A percentile compares a stretch with the other conserved stretches of the same genome.
Conservation (phyloP, 2,329 filamentous ascomycete genomes). For the Aquanectria penicillioides region DNA sequence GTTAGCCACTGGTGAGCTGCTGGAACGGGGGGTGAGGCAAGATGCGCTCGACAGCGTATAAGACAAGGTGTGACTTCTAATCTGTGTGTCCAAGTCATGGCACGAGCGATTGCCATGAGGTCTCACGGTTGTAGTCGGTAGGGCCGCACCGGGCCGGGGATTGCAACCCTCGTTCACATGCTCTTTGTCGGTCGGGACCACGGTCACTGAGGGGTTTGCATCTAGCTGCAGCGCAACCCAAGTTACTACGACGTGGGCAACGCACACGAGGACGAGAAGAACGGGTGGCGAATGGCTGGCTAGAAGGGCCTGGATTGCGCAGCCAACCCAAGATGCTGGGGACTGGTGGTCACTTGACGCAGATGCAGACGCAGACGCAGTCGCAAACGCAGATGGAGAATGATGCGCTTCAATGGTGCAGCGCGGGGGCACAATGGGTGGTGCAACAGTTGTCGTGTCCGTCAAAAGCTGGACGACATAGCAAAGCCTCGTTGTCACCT, state of each 20-base stretch:
- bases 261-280: neutral
- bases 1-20: no score
- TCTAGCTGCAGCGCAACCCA: conserved; percentile 15
- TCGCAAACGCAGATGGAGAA: neutral
- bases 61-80: no score
- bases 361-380: neutral
- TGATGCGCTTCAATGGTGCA: no score
- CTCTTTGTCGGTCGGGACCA: conserved; percentile 8
- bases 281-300: neutral
- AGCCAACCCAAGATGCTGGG: neutral
- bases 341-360: neutral
- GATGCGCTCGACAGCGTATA: no score
- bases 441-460: neutral
- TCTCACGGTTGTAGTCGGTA: conserved; percentile 6
- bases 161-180: conserved; percentile 10
- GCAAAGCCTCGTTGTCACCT: neutral
- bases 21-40: no score
- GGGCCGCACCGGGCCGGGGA: conserved; percentile 14
- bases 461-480: neutral
- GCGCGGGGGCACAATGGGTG: no score
- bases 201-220: no score
- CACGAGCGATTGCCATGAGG: no score
- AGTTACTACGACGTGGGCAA: neutral
- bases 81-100: no score
- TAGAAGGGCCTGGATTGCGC: conserved; percentile 5